A percentile compares a stretch with the other conserved stretches of the same genome.
Conservation (phyloP, 2,329 filamentous ascomycete species). For the Fusarium anguioides region DNA sequence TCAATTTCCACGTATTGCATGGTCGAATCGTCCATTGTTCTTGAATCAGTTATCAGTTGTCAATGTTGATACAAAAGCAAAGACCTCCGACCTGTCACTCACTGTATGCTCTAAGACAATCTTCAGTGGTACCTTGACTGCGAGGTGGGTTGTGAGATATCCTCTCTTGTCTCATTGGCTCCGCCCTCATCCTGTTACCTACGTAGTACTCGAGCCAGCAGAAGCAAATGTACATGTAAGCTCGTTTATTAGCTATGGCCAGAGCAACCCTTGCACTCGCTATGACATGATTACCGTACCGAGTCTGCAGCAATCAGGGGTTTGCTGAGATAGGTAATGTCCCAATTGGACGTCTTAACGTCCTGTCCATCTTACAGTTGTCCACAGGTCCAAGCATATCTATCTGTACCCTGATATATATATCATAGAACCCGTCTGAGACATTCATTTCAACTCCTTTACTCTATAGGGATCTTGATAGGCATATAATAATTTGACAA, state of each 20-base stretch:
- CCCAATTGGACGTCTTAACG: constrained; percentile 6
- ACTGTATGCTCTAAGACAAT: neutral
- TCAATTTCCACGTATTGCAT: neutral
- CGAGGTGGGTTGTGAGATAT: constrained; percentile 1
- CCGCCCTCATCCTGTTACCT: neutral
- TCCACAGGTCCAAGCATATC: constrained; percentile 6
- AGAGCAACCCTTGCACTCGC: neutral
- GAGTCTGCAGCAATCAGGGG: constrained; percentile 12
- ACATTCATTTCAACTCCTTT: neutral
- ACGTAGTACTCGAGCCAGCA: constrained; percentile 2
- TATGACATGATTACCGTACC: neutral
- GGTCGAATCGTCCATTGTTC: neutral
- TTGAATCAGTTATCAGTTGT: neutral
- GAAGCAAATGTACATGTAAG: constrained; percentile 19
- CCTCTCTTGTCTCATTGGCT: constrained; percentile 12
- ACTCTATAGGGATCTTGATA: neutral
- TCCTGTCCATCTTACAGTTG: neutral
- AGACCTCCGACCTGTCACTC: constrained; percentile 2
- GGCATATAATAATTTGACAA: too few species aligned
- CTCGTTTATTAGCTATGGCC: neutral
- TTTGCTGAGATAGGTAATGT: neutral
- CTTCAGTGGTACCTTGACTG: neutral
- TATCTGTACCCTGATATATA: neutral
- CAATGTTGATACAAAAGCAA: constrained; percentile 27
- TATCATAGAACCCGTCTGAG: neutral